Percentiles rank a stretch among this genome's conserved stretches.
Conservation (phyloP, 2,329 filamentous ascomycete species). For the Didymella keratinophila region DNA sequence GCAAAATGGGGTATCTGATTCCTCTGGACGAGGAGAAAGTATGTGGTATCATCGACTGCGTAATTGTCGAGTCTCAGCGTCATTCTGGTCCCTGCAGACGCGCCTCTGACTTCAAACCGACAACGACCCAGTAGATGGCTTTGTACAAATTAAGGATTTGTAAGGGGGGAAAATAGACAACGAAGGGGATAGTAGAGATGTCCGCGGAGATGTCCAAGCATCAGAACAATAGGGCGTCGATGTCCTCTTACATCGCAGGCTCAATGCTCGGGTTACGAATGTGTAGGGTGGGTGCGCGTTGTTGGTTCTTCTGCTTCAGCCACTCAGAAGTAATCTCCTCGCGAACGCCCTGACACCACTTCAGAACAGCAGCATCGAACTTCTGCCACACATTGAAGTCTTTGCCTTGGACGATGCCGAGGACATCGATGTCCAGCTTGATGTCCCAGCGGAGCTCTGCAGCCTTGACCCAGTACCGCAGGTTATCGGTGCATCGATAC, state of each 20-base stretch:
- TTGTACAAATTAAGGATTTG: constrained; percentile 35
- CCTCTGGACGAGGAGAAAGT: constrained; percentile 22
- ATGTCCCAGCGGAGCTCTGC: constrained; percentile 94
- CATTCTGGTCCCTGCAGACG: constrained; percentile 9
- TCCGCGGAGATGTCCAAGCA: constrained; percentile 12
- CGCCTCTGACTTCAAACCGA: neutral
- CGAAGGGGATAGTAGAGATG: constrained; percentile 30
- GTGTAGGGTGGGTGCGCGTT: constrained; percentile 49
- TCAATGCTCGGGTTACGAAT: constrained; percentile 47
- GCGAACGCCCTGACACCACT: constrained; percentile 83
- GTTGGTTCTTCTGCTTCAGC: constrained; percentile 53
- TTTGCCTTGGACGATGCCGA: constrained; percentile 82
- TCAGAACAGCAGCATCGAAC: constrained; percentile 82
- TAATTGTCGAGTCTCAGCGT: constrained; percentile 1
- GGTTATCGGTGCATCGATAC: constrained; percentile 91
- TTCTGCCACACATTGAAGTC: constrained; percentile 74
- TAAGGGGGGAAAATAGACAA: constrained; percentile 37
- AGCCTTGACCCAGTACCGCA: constrained; percentile 95
- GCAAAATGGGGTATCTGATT: constrained; percentile 36
- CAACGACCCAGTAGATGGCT: constrained; percentile 14
- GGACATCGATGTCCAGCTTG: constrained; percentile 80
- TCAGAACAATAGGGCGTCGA: neutral
- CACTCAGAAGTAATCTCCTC: constrained; percentile 83
- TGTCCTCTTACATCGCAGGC: constrained; percentile 16
- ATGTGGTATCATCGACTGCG: constrained; percentile 7